Percentiles rank a stretch among this genome's conserved stretches.
phyloP scores from a whole-genome alignment of 345 rosid species.

The Boechera retrofracta region DNA sequence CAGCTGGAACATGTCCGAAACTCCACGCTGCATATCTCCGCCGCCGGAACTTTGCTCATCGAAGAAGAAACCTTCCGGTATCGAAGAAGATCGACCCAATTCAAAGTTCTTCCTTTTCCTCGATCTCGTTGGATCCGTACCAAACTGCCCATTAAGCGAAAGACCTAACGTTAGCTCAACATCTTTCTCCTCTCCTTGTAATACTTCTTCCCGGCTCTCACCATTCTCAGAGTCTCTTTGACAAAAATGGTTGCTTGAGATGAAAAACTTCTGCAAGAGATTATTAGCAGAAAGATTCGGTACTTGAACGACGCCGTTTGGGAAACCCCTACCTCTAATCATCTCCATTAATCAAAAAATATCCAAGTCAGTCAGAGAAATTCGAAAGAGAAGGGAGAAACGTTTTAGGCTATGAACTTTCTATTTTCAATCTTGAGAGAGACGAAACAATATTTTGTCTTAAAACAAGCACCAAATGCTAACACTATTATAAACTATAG shows the following conservation, averaged over 20 bases:
- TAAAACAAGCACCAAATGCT: slow-evolving; percentile 36
- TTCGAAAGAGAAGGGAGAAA: not conserved
- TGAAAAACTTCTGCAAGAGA: slow-evolving; percentile 39
- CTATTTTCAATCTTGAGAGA: slow-evolving; percentile 26
- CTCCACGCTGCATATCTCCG: slow-evolving; percentile 33
- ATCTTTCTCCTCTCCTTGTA: slow-evolving; percentile 50
- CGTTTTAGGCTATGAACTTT: not conserved
- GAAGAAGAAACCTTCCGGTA: slow-evolving; percentile 57
- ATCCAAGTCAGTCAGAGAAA: not conserved
- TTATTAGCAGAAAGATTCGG: slow-evolving; percentile 34
- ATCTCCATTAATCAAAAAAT: slow-evolving; percentile 35
- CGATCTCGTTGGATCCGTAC: slow-evolving; percentile 66
- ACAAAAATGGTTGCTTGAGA: slow-evolving; percentile 35
- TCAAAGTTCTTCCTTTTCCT: slow-evolving; percentile 47
- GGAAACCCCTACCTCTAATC: slow-evolving; percentile 22
- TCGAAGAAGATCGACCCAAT: slow-evolving; percentile 67
- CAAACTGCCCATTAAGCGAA: slow-evolving; percentile 83
- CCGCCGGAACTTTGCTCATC: slow-evolving; percentile 33
- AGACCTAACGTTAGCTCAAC: slow-evolving; percentile 83
- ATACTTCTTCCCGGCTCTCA: slow-evolving; percentile 40
- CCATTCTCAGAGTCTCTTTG: slow-evolving; percentile 30
- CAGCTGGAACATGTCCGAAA: slow-evolving; percentile 45
- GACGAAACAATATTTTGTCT: slow-evolving; percentile 17
- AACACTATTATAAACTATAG: slow-evolving; percentile 29
- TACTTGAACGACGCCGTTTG: slow-evolving; percentile 37